Percentiles rank a stretch among this genome's conserved stretches.
These are phyloP conservation scores for Cryptococcus sp. DNA, from an alignment of 1,284 basidiomycete species.

Conservation along the genomic window DNA sequence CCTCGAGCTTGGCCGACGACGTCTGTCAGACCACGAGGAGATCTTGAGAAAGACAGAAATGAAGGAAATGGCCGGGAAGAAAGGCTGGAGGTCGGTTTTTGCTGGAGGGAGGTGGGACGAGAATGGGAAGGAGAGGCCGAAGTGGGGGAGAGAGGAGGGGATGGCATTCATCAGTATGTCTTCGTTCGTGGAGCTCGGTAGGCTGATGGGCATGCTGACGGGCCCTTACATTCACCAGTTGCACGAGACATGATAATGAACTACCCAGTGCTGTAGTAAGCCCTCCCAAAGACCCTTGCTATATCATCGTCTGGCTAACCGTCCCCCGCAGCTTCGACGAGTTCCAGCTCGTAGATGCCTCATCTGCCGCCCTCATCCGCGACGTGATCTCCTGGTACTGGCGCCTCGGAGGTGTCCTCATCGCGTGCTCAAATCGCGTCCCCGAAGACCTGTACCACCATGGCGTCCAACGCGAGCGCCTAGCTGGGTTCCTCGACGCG, in stretches of 20 bases:
- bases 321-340: constrained; percentile 58
- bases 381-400: constrained; percentile 71
- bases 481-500: constrained; percentile 63
- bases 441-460: constrained; percentile 68
- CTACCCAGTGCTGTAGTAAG: constrained; percentile 52
- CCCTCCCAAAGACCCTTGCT: too few species aligned
- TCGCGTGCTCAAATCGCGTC: constrained; percentile 59
- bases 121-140: constrained; percentile 24
- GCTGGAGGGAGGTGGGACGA: constrained; percentile 50
- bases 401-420: constrained; percentile 68
- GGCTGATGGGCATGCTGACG: not conserved
- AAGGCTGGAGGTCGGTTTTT: constrained; percentile 49
- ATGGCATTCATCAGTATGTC: constrained; percentile 49
- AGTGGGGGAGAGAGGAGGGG: constrained; percentile 40
- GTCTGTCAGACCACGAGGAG: constrained; percentile 25
- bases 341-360: constrained; percentile 67
- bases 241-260: constrained; percentile 47
- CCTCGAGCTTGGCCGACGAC: constrained; percentile 37
- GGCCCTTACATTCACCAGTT: constrained; percentile 25
- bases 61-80: constrained; percentile 40
- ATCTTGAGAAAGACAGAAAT: constrained; percentile 48
- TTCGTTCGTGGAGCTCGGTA: not conserved
- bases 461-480: constrained; percentile 63
- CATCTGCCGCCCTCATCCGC: constrained; percentile 63
- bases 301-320: too few species aligned